These are phyloP conservation scores for Sclerotinia trifoliorum DNA, from an alignment of 2,329 filamentous ascomycete genomes.

Conservation along the genomic window DNA sequence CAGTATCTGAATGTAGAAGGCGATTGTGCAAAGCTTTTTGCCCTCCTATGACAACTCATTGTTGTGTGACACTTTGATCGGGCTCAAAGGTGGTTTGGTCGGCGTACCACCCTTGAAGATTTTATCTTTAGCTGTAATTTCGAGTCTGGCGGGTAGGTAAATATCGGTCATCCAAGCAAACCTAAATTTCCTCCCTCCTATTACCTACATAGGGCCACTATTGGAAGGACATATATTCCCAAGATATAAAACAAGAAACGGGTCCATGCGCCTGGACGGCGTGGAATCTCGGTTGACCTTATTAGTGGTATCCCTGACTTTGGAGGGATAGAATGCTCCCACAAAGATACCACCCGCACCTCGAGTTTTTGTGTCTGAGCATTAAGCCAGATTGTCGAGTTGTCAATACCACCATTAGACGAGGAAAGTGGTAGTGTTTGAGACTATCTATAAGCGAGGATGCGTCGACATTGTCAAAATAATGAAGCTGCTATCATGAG, in stretches of 20 bases:
- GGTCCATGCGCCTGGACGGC: slow-evolving; percentile 1
- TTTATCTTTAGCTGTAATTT: background rate
- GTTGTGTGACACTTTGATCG: too few species aligned
- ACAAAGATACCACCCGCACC: slow-evolving; percentile 7
- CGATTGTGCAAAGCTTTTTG: background rate
- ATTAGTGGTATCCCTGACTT: background rate
- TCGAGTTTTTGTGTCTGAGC: slow-evolving; percentile 1
- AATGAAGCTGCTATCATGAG: background rate
- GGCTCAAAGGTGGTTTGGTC: background rate
- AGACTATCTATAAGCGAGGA: background rate
- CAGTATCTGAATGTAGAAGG: background rate
- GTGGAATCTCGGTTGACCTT: background rate
- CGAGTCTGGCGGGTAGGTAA: background rate
- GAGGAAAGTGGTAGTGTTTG: background rate
- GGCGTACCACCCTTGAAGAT: background rate
- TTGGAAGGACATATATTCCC: background rate
- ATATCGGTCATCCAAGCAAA: background rate
- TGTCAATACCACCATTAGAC: slow-evolving; percentile 13
- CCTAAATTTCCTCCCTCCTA: background rate
- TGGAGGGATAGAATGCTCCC: slow-evolving; percentile 11
- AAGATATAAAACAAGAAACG: background rate
- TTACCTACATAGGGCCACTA: background rate
- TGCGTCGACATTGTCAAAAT: background rate
- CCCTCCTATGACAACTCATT: background rate
- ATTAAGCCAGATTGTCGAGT: background rate